These are phyloP conservation scores for Ilyonectria robusta DNA, from an alignment of 2,329 filamentous ascomycete species.

Conservation along the genomic window DNA sequence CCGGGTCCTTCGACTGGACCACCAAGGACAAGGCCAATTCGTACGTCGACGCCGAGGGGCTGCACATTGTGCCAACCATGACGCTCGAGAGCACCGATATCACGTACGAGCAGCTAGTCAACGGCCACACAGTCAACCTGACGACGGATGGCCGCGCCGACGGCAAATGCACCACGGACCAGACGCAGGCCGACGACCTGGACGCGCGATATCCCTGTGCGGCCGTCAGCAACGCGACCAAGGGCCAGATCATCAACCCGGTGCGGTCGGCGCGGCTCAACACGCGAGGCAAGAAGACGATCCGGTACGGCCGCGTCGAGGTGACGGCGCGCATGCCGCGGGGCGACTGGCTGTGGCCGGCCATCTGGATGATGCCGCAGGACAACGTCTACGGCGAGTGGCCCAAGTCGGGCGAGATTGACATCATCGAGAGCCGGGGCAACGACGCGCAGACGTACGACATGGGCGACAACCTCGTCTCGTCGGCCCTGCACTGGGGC, in stretches of 20 bases:
- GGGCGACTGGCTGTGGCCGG: slow-evolving; percentile 70
- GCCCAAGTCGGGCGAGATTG: slow-evolving; percentile 68
- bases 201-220: slow-evolving; percentile 49
- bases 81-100: slow-evolving; percentile 51
- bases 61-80: slow-evolving; percentile 67
- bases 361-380: slow-evolving; percentile 62
- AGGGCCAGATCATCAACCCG: slow-evolving; percentile 62
- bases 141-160: slow-evolving; percentile 51
- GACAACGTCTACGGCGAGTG: slow-evolving; percentile 63
- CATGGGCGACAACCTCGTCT: slow-evolving; percentile 56
- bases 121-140: slow-evolving; percentile 60
- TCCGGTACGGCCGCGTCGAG: slow-evolving; percentile 66
- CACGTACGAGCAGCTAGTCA: slow-evolving; percentile 52
- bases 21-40: slow-evolving; percentile 62
- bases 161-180: slow-evolving; percentile 56
- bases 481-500: slow-evolving; percentile 62
- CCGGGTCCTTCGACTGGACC: slow-evolving; percentile 66
- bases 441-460: slow-evolving; percentile 55
- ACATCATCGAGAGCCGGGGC: slow-evolving; percentile 65
- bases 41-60: slow-evolving; percentile 60
- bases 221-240: slow-evolving; percentile 59
- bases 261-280: slow-evolving; percentile 60
- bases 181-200: slow-evolving; percentile 25
- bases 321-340: slow-evolving; percentile 66
- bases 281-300: slow-evolving; percentile 61